Evolutionary conservation across 2,329 filamentous ascomycete species (phyloP).

Genomic region (Septoria petroselini): DNA sequence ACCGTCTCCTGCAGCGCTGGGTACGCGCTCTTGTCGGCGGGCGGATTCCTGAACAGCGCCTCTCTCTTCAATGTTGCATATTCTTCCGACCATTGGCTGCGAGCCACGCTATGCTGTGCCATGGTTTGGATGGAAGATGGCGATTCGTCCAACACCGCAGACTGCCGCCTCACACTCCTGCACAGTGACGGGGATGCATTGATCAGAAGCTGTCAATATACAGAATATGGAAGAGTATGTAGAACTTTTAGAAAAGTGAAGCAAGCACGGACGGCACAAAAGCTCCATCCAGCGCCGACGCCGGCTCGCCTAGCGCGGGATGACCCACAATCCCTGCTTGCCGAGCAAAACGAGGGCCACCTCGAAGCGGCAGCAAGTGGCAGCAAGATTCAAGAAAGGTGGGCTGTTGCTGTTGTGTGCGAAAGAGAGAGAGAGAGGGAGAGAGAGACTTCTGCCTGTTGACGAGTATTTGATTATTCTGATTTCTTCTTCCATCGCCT

Average conservation of each 20-base stretch:
- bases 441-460: too few species aligned
- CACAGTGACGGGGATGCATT: too few species aligned
- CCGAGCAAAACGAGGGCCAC: neutral
- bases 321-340: too few species aligned
- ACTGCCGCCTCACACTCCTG: neutral
- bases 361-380: conserved; percentile 11
- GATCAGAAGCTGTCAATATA: too few species aligned
- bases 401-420: conserved; percentile 4
- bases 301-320: conserved; percentile 1
- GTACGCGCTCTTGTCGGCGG: conserved; percentile 82
- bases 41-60: conserved; percentile 82
- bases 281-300: conserved; percentile 6
- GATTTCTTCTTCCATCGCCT: neutral
- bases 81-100: conserved; percentile 69
- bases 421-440: neutral
- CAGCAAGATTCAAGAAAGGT: too few species aligned
- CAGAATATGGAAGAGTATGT: too few species aligned
- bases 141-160: too few species aligned
- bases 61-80: conserved; percentile 85
- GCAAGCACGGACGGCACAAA: neutral
- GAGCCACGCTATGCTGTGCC: conserved; percentile 9
- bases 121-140: neutral
- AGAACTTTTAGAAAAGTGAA: conserved; percentile 13
- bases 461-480: too few species aligned
- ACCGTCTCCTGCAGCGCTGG: conserved; percentile 83